Conservation (phyloP, 768 basidiomycete species). For the Psilocybe cyanescens region DNA sequence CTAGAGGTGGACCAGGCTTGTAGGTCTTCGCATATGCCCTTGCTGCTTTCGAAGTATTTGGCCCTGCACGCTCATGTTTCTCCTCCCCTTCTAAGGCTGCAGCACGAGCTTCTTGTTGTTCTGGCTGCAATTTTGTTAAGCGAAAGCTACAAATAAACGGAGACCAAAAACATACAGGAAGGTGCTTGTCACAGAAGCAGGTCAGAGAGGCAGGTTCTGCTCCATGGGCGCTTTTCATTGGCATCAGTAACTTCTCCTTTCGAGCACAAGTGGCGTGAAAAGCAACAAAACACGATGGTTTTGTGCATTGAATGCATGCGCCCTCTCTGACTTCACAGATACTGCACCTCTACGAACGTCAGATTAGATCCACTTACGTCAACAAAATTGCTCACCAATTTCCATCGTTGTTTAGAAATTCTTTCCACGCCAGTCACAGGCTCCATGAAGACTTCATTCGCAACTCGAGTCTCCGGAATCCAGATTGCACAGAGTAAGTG, state of each 20-base stretch:
- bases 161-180: slow-evolving; percentile 65
- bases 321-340: slow-evolving; percentile 58
- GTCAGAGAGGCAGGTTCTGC: slow-evolving; percentile 74
- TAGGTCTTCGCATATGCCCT: slow-evolving; percentile 92
- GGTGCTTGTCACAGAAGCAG: slow-evolving; percentile 89
- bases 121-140: slow-evolving; percentile 48
- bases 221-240: slow-evolving; percentile 84
- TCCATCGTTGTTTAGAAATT: slow-evolving; percentile 92
- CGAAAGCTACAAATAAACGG: neutral
- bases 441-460: slow-evolving; percentile 98
- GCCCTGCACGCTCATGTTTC: slow-evolving; percentile 40
- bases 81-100: slow-evolving; percentile 59
- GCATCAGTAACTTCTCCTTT: slow-evolving; percentile 80
- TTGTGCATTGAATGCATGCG: slow-evolving; percentile 96
- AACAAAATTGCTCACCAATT: slow-evolving; percentile 63
- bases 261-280: slow-evolving; percentile 96
- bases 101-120: slow-evolving; percentile 66
- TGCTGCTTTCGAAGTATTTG: slow-evolving; percentile 71
- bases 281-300: slow-evolving; percentile 86
- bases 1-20: slow-evolving; percentile 89
- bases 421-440: slow-evolving; percentile 89
- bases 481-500: slow-evolving; percentile 97
- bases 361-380: neutral
- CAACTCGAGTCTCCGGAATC: slow-evolving; percentile 93
- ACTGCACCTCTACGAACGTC: slow-evolving; percentile 43